These are phyloP conservation scores for Medicago lupulina DNA, from an alignment of 306 rosid genomes.

Conservation along the genomic window DNA sequence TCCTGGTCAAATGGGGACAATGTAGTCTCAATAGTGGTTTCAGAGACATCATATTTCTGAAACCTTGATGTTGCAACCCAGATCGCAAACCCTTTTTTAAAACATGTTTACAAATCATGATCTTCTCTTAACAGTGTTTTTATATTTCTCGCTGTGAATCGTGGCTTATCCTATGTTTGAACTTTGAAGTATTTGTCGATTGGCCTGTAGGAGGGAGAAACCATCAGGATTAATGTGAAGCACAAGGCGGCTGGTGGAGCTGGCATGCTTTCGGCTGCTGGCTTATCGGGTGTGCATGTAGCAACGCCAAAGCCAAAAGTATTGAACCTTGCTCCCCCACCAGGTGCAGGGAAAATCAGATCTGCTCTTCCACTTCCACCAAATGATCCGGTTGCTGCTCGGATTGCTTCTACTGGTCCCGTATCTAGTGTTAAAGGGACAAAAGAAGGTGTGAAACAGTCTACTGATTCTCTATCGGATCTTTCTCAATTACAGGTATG, in stretches of 20 bases:
- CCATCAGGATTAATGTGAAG: conserved; percentile 95
- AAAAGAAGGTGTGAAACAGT: conserved; percentile 49
- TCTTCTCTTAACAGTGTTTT: not conserved
- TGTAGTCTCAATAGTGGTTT: not conserved
- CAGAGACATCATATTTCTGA: not conserved
- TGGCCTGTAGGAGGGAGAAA: conserved; percentile 87
- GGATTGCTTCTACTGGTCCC: conserved; percentile 56
- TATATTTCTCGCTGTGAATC: not conserved
- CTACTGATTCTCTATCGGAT: conserved; percentile 78
- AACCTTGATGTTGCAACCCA: not conserved
- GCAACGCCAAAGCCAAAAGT: conserved; percentile 68
- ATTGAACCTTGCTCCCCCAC: conserved; percentile 87
- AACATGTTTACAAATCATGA: too few relatives aligned
- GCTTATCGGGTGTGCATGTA: conserved; percentile 58
- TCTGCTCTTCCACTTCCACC: conserved; percentile 96
- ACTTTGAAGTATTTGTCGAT: not conserved
- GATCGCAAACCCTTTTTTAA: not conserved
- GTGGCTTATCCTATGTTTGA: conserved; percentile 23
- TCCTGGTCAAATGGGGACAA: not conserved
- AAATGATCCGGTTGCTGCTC: conserved; percentile 81
- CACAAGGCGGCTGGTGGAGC: conserved; percentile 78
- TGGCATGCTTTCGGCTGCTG: conserved; percentile 98
- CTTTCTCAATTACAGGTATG: conserved; percentile 91
- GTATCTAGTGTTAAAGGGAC: conserved; percentile 49
- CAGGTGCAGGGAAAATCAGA: conserved; percentile 77